A percentile compares a stretch with the other conserved stretches of the same genome.
Conservation (phyloP, 257 asterid species). For the Nicotiana attenuata region DNA sequence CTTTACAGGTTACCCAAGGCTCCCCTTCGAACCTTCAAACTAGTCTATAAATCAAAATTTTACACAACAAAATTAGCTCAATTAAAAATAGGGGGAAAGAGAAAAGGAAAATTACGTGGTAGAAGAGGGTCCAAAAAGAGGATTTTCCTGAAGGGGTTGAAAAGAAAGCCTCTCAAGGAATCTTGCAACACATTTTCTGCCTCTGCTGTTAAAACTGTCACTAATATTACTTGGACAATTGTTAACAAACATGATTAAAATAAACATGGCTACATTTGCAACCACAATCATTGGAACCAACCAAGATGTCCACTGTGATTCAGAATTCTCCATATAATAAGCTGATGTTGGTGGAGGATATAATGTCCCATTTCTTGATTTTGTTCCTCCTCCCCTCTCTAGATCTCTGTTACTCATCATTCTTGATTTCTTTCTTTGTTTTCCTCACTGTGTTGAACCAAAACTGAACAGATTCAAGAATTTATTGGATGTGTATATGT, state of each 20-base stretch:
- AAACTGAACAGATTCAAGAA: neutral
- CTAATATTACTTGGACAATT: slow-evolving; percentile 59
- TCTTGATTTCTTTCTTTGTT: neutral
- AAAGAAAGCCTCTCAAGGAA: slow-evolving; percentile 91
- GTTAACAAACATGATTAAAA: slow-evolving; percentile 75
- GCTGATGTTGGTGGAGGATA: slow-evolving; percentile 28
- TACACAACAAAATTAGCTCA: neutral
- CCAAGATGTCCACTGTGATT: slow-evolving; percentile 92
- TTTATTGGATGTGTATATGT: neutral
- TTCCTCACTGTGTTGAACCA: neutral
- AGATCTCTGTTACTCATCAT: slow-evolving; percentile 57
- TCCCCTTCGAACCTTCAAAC: too few relatives aligned
- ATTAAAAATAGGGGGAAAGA: neutral
- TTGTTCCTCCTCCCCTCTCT: slow-evolving; percentile 47
- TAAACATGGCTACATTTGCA: slow-evolving; percentile 77
- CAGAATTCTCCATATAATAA: slow-evolving; percentile 50
- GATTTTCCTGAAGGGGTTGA: slow-evolving; percentile 88
- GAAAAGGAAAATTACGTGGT: slow-evolving; percentile 39
- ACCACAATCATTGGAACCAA: slow-evolving; percentile 85
- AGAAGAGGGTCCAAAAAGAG: slow-evolving; percentile 94
- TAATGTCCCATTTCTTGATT: slow-evolving; percentile 25
- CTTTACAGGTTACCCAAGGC: too few relatives aligned
- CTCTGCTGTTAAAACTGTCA: slow-evolving; percentile 21
- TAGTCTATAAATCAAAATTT: neutral
- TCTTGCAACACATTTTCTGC: slow-evolving; percentile 59